Evolutionary conservation across 2,329 filamentous ascomycete species (phyloP), one percentile per base, ranked within the genome.

Genomic region (Botrytis pseudocinerea): DNA sequence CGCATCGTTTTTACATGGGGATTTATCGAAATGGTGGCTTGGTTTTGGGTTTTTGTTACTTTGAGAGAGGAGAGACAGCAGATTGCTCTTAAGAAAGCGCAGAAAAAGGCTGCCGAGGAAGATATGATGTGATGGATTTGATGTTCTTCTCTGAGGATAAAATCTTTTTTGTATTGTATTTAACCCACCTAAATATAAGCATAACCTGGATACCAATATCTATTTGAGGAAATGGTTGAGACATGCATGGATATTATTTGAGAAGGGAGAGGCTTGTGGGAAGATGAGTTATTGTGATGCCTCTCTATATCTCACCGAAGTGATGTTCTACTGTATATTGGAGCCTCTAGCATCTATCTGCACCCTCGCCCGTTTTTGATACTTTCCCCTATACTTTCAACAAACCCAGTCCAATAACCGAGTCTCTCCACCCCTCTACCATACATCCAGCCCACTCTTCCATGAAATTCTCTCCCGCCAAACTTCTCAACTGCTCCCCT

Each of bases 41-140:
- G 94, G 93, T 94, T 97, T 82, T 97, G 94, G 94, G 90, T 89
- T 38, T 93, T 90, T 86, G 86, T 91, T 44, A 92, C 89, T 7
- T 81, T 94, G 78, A 85, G 89, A 70, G 92, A 94, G 79, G 92
- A 94, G 84, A 80, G 83, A 71, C 80, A 80, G 66, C 80, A 82
- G 66, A 78, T 82, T 48, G 77, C 80, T 18, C 75, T 82, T 44
- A 80, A 79, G 63, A 75, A 79, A 16, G 73, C 72, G 62, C 60
- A 76, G 74, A 78, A 79, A 74, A 81, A 80, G 74, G 80, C 80
- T 12, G 80, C 81, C 32, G 80, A 83, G 73, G 81, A 83, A 40
- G 77, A 82, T 73, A 78, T 71, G 76, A 62, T 78, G 73, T 80
- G 73, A 80, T 68, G 25, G 14, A 44, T 51, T 60, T 42, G 42